These are phyloP conservation scores for Chytriomyces sp. DNA, from an alignment of 192 early-diverging fungal genomes.

Conservation along the genomic window DNA sequence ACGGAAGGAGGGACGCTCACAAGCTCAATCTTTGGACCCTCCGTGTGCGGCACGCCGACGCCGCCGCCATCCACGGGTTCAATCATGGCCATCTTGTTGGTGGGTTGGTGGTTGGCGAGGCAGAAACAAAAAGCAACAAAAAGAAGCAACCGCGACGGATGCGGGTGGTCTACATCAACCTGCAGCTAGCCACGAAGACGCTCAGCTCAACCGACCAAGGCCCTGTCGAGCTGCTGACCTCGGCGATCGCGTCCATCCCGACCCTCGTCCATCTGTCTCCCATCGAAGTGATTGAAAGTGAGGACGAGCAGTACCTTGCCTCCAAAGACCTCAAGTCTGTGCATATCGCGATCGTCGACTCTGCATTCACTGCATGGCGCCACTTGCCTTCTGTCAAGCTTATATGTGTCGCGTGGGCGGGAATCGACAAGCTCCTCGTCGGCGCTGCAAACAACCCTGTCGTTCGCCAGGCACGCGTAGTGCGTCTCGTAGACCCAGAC, in stretches of 20 bases:
- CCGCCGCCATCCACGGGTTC: constrained; percentile 42
- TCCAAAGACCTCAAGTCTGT: neutral
- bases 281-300: neutral
- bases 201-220: neutral
- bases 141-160: neutral
- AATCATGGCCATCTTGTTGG: constrained; percentile 47
- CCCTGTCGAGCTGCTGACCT: neutral
- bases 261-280: neutral
- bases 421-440: constrained; percentile 19
- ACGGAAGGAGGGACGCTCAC: constrained; percentile 26
- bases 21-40: constrained; percentile 45
- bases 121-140: constrained; percentile 4
- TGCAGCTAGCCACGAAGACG: neutral
- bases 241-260: neutral
- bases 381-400: neutral
- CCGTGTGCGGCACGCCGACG: constrained; percentile 39
- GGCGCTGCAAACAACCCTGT: neutral
- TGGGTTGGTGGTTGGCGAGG: neutral
- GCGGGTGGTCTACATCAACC: neutral
- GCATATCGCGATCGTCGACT: neutral
- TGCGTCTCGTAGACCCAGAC: constrained; percentile 16
- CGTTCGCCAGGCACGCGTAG: constrained; percentile 4
- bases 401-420: neutral
- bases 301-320: neutral
- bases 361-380: neutral